Base-by-base conservation (phyloP, 129 eudicot genomes). In the Helichrysum umbraculigerum region DNA sequence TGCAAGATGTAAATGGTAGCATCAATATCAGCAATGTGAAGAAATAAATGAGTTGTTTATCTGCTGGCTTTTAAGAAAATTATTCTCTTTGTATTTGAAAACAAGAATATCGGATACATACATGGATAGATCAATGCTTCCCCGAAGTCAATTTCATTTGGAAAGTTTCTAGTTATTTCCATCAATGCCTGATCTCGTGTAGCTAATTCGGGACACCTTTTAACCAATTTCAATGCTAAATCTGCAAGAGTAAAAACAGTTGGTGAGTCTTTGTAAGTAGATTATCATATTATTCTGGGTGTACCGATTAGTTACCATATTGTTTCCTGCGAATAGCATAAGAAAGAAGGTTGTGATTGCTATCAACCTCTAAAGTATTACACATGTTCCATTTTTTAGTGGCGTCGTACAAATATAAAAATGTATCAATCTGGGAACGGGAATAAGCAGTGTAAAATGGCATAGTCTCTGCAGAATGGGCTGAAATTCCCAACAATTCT, bases 101-200 rank as follows among this genome's bases (percentile, higher is more conserved):
- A n/a, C n/a, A n/a, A n/a, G n/a, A n/a, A n/a, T n/a, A n/a, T n/a
- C n/a, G 28, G 59, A 61, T 10, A 61, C 35, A 42, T 75, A 75
- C 79, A 47, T 21, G 32, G 79, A 75, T 75, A 64, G 44, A 65
- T n/a, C 1, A 47, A 19, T 20, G 47, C 14, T 65, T 75, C 32
- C 22, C 0, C 16, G 41, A 8, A 50, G 52, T 33, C 72, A 19
- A 63, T 64, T 0, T 11, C 21, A 19, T 44, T 64, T 75, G 79
- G 79, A 20, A 75, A 75, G 72, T 14, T 42, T 75, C 3, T 30
- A 32, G 79, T 21, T 42, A 75, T 28, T 22, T 71, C 63, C 62
- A 29, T 32, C 47, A 75, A 30, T 19, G 62, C 12, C 0, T 62
- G 21, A 15, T 8, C 33, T 21, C 20, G 6, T 25, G 20, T 44